Evolutionary conservation across 2,329 filamentous ascomycete species (phyloP), one percentile per base, ranked within the genome.

Genomic region (Penicillium italicum): DNA sequence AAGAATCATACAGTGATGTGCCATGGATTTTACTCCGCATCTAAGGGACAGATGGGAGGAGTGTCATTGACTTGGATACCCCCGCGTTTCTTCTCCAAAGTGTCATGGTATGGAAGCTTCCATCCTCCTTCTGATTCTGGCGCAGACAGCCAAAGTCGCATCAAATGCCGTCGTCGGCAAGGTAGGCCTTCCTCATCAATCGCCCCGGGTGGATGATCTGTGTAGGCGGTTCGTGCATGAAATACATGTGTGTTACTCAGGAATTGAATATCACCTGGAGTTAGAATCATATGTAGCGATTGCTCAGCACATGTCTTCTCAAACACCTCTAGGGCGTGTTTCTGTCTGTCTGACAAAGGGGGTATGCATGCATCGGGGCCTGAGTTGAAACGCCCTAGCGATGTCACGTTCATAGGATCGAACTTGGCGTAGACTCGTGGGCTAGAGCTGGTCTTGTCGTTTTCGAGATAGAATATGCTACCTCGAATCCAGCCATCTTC

Each of bases 371-470:
- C 65, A 38, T 66, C 53, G 1, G 65, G 65, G 0, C 74, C 72
- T 64, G 88, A 82, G 1, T 84, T 87, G 76, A 90, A 91, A 9
- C 89, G 81, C 5, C 77, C 80, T 7, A 94, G 77, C 7, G 85
- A 89, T 51, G 83, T 83, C 53, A 93, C 83, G 70, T 87, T 93
- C 79, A 92, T 93, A 0, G 90, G 90, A 68, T 94, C 62, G 22
- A 64, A 61, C 24, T 92, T 93, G 72, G 84, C 85, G 74, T 89
- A 91, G 11, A 91, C 81, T 14, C 88, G 77, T 30, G 81, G 81
- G 64, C 85, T 79, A 6, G 50, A 38, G 9, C 49, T 53, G 1
- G 82, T 79, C 11, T 44, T 50, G 3, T 80, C 83, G 6, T 82
- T 83, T 76, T 94, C 89, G 4, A 91, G 76, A 70, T 90, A 93